A percentile compares a stretch with the other conserved stretches of the same genome.
Conservation (phyloP, 441 rosid genomes). For the Daphne laureola region DNA sequence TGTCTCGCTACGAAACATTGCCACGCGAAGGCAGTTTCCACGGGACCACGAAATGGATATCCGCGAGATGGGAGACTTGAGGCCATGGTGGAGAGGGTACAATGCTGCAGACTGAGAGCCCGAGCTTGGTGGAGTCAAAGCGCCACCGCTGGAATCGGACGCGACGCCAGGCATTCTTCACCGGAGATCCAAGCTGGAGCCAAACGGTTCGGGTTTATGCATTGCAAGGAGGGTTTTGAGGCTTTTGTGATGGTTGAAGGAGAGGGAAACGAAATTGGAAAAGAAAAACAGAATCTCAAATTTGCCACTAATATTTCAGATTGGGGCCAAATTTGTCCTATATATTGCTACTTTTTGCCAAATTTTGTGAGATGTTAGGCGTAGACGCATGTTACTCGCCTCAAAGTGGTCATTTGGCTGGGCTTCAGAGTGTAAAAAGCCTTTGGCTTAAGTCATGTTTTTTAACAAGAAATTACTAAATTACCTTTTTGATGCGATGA, state of each 20-base stretch:
- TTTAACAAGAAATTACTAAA: too few species aligned
- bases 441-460: too few species aligned
- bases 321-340: too few species aligned
- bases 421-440: too few species aligned
- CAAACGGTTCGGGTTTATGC: not conserved
- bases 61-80: slow-evolving; percentile 58
- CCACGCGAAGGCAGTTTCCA: slow-evolving; percentile 78
- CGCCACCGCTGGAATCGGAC: slow-evolving; percentile 30
- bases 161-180: slow-evolving; percentile 42
- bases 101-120: slow-evolving; percentile 28
- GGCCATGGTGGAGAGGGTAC: slow-evolving; percentile 57
- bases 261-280: not conserved
- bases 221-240: slow-evolving; percentile 29
- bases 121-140: slow-evolving; percentile 32
- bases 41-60: slow-evolving; percentile 80
- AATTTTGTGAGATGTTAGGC: too few species aligned
- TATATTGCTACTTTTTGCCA: too few species aligned
- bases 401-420: too few species aligned
- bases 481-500: too few species aligned
- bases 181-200: slow-evolving; percentile 4
- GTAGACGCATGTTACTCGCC: too few species aligned
- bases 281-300: not conserved
- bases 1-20: slow-evolving; percentile 33
- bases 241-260: slow-evolving; percentile 16
- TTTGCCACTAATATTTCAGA: too few species aligned